Percentiles rank a stretch among this genome's conserved stretches.
Evolutionary conservation across 176 grass and related monocot genomes (phyloP).

Genomic region (Carex kokanica): DNA sequence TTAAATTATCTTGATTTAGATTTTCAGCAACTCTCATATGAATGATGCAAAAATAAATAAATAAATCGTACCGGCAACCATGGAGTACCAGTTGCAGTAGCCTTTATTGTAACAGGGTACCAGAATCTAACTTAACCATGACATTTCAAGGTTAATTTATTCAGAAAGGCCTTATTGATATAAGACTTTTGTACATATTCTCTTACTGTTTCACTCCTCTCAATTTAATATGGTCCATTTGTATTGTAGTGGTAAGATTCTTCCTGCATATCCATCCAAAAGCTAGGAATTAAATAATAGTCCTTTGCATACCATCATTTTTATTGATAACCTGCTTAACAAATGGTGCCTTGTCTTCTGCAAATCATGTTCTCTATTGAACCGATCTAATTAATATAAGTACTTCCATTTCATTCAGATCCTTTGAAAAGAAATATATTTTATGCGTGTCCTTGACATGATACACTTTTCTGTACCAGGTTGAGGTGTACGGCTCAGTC

Average conservation of each 20-base stretch:
- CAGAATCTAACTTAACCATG: background rate
- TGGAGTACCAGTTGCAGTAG: background rate
- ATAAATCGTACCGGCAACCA: background rate
- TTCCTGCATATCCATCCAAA: background rate
- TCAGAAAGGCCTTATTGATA: background rate
- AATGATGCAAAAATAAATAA: background rate
- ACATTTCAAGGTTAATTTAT: background rate
- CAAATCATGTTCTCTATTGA: background rate
- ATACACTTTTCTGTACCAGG: conserved; percentile 38
- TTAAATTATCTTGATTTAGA: conserved; percentile 11
- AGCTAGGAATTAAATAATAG: background rate
- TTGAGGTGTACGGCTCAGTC: conserved; percentile 58
- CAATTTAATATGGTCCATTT: background rate
- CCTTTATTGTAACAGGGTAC: background rate
- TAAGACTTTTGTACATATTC: background rate
- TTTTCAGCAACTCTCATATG: background rate
- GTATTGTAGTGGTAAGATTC: background rate
- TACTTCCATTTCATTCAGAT: background rate
- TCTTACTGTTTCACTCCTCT: background rate
- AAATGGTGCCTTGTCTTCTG: background rate
- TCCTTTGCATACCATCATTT: background rate
- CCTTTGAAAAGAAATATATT: background rate
- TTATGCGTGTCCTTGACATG: background rate
- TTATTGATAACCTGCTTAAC: background rate
- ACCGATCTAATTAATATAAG: background rate